Percentiles rank a stretch among this genome's conserved stretches.
phyloP scores from a whole-genome alignment of 202 grass and related monocot species.

The Digitaria exilis region DNA sequence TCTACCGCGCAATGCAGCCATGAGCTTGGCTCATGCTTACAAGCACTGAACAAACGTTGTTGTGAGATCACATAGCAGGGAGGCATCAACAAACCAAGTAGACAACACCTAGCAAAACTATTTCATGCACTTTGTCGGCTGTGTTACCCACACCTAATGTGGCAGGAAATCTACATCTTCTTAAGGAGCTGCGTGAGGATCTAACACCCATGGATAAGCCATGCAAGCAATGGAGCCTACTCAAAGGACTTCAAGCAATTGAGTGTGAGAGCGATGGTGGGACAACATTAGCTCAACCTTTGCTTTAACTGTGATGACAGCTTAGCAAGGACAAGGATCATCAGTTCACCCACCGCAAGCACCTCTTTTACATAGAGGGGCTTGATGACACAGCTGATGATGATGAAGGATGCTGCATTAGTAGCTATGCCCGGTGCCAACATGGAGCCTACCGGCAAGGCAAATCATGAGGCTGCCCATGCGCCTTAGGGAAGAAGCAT shows the following conservation, averaged over 20 bases:
- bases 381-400: too few relatives aligned
- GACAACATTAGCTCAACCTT: not conserved
- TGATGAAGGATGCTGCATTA: not conserved
- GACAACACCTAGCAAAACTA: not conserved
- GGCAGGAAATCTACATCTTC: not conserved
- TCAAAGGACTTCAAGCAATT: not conserved
- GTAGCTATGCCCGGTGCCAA: not conserved
- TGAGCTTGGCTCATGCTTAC: not conserved
- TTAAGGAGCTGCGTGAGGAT: not conserved
- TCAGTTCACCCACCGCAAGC: not conserved
- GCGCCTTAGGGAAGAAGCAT: not conserved
- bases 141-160: not conserved
- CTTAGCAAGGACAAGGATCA: not conserved
- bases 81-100: not conserved
- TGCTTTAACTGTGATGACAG: not conserved
- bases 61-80: not conserved
- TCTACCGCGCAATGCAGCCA: not conserved
- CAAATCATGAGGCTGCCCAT: not conserved
- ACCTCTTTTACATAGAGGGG: not conserved
- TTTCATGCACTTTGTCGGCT: not conserved
- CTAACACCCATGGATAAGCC: not conserved
- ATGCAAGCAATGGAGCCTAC: not conserved
- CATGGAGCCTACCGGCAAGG: not conserved
- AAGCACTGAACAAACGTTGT: not conserved
- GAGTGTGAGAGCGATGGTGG: not conserved